These are phyloP conservation scores for Cetraspora pellucida DNA, from an alignment of 192 early-diverging fungal genomes.

Conservation along the genomic window DNA sequence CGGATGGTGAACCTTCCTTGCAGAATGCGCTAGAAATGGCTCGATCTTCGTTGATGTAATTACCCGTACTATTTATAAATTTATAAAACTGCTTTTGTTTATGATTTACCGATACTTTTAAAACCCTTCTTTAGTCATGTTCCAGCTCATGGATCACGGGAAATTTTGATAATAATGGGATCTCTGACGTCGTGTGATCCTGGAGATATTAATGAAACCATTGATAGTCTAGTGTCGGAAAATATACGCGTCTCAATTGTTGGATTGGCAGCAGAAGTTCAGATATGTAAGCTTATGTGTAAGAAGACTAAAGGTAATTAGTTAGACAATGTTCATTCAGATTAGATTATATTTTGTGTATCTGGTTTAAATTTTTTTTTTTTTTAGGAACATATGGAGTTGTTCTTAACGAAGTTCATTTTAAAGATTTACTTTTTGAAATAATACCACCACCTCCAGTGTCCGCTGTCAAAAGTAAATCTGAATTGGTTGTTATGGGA, in stretches of 20 bases:
- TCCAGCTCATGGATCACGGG: constrained; percentile 87
- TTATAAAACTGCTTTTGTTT: background rate
- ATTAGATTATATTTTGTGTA: background rate
- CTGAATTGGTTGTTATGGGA: constrained; percentile 89
- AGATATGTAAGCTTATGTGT: constrained; percentile 74
- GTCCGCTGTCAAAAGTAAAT: constrained; percentile 50
- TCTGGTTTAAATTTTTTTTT: background rate
- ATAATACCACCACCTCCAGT: constrained; percentile 87
- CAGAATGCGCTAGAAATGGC: constrained; percentile 92
- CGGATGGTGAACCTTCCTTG: constrained; percentile 84
- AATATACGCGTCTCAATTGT: constrained; percentile 85
- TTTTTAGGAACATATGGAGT: constrained; percentile 76
- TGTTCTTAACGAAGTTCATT: constrained; percentile 79
- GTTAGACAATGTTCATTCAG: background rate
- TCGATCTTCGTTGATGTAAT: constrained; percentile 64
- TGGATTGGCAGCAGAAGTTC: constrained; percentile 88
- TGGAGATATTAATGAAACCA: constrained; percentile 84
- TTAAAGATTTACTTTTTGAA: constrained; percentile 82
- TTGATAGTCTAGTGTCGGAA: constrained; percentile 65
- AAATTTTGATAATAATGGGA: constrained; percentile 85
- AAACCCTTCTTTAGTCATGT: constrained; percentile 57
- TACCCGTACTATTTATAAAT: background rate
- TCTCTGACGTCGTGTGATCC: constrained; percentile 94
- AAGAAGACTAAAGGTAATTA: constrained; percentile 71
- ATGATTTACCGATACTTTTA: constrained; percentile 1